Conservation (phyloP, 345 rosid species). For the Camelina hispida region DNA sequence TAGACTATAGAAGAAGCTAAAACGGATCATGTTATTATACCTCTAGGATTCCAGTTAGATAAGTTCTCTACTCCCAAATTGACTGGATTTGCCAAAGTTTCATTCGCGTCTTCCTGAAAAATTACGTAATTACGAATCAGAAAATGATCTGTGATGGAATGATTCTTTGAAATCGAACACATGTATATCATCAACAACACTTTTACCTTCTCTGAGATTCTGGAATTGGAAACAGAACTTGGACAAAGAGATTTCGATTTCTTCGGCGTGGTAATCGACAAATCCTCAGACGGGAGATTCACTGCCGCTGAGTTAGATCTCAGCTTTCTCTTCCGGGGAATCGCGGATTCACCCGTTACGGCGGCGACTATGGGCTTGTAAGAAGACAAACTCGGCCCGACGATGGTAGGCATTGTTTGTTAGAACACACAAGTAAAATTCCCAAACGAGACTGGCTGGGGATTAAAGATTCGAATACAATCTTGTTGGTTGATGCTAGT, state of each 20-base stretch:
- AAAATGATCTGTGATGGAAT: no score
- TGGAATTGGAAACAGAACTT: no score
- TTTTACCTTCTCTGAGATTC: no score
- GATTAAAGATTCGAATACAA: no score
- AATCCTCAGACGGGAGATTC: conserved; percentile 14
- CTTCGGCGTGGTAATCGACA: conserved; percentile 31
- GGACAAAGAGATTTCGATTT: conserved; percentile 54
- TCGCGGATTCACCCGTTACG: conserved; percentile 35
- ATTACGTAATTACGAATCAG: no score
- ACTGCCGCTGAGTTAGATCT: conserved; percentile 45
- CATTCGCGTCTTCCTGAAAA: conserved; percentile 27
- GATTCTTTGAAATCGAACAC: no score
- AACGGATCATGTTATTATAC: conserved; percentile 29
- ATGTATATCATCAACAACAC: no score
- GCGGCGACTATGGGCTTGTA: conserved; percentile 31
- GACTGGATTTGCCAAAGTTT: background rate
- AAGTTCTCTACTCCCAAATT: conserved; percentile 37
- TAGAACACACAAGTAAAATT: no score
- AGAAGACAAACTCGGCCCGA: conserved; percentile 47
- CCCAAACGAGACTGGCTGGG: no score
- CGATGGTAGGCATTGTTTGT: conserved; percentile 60
- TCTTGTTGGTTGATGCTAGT: no score
- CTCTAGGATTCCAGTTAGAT: conserved; percentile 67
- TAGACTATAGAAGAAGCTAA: background rate
- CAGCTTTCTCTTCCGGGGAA: conserved; percentile 57